These are phyloP conservation scores for Oryza glumipatula DNA, from an alignment of 176 grass and related monocot genomes.

Conservation along the genomic window DNA sequence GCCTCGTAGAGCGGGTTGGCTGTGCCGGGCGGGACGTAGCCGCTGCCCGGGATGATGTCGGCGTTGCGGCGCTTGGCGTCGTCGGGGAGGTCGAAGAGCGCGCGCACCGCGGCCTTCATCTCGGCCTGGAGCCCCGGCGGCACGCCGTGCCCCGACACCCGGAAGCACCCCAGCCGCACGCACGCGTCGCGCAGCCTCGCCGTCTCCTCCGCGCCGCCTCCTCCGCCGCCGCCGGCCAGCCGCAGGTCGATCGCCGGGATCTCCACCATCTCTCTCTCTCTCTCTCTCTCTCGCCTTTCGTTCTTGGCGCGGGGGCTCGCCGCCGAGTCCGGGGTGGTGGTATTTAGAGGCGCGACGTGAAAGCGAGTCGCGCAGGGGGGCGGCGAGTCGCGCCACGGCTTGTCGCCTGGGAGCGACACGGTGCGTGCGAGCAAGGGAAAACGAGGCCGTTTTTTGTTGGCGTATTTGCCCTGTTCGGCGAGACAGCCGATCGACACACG, in stretches of 20 bases:
- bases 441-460: background rate
- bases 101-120: conserved; percentile 75
- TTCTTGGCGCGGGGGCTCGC: background rate
- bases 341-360: conserved; percentile 31
- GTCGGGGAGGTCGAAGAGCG: conserved; percentile 79
- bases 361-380: background rate
- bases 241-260: conserved; percentile 54
- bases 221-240: conserved; percentile 22
- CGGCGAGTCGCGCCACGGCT: conserved; percentile 4
- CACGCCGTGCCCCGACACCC: conserved; percentile 62
- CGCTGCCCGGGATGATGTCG: conserved; percentile 68
- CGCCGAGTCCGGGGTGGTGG: background rate
- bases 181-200: conserved; percentile 47
- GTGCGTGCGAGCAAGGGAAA: background rate
- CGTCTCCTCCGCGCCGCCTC: conserved; percentile 29
- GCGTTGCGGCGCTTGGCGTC: conserved; percentile 71
- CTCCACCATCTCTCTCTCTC: conserved; percentile 28
- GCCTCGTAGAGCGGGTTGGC: conserved; percentile 75
- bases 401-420: conserved; percentile 28
- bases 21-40: conserved; percentile 59
- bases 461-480: background rate
- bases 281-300: background rate
- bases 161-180: conserved; percentile 60
- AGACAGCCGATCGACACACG: conserved; percentile 24
- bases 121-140: conserved; percentile 53